phyloP scores from a whole-genome alignment of 2,329 filamentous ascomycete genomes.

The Talaromyces sp. region DNA sequence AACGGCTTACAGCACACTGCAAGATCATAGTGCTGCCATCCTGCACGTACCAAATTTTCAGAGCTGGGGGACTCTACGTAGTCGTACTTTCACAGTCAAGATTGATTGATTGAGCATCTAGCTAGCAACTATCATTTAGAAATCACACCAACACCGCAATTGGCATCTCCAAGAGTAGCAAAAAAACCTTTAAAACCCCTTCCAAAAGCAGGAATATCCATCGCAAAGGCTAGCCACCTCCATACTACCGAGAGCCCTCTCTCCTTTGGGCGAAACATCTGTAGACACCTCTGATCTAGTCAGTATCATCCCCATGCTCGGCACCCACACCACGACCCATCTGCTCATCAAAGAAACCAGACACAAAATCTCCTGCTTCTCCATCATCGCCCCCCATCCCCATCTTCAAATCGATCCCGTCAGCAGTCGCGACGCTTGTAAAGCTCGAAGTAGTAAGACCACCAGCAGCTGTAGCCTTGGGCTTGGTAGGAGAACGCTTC shows the following conservation, averaged over 20 bases:
- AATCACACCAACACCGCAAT: not conserved
- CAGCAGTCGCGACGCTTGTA: not conserved
- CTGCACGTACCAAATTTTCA: too few relatives aligned
- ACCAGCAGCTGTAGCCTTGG: not conserved
- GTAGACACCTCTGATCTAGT: not conserved
- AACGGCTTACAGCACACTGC: too few relatives aligned
- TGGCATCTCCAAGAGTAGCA: not conserved
- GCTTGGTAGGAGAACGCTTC: not conserved
- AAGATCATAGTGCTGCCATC: too few relatives aligned
- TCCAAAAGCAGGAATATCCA: not conserved
- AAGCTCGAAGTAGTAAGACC: not conserved
- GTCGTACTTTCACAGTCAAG: not conserved
- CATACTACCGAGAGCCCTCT: not conserved
- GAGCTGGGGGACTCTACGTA: not conserved
- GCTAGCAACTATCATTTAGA: not conserved
- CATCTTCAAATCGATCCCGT: not conserved
- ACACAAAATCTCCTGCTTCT: not conserved
- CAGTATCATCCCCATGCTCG: not conserved
- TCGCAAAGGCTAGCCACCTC: not conserved
- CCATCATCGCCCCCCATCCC: not conserved
- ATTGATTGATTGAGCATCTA: not conserved
- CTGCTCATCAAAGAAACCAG: conserved; percentile 2
- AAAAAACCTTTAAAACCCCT: not conserved
- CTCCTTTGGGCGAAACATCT: not conserved
- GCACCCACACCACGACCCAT: not conserved